A percentile compares a stretch with the other conserved stretches of the same genome.
phyloP scores from a whole-genome alignment of 768 basidiomycete species.

The Botryobasidium botryosum region DNA sequence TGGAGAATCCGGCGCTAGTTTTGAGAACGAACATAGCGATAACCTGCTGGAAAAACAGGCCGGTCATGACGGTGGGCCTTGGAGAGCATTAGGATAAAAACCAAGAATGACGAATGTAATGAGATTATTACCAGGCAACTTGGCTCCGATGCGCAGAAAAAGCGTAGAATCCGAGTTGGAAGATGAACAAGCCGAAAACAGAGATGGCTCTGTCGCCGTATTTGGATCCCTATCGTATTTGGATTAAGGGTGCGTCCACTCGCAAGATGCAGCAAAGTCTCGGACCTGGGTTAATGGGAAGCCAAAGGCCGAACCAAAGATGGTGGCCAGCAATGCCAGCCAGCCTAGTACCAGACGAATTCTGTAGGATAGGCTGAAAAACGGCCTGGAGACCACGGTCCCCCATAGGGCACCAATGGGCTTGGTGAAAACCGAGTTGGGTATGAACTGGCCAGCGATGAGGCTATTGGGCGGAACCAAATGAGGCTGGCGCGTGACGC shows the following conservation, averaged over 20 bases:
- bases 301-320: conserved; percentile 80
- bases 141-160: conserved; percentile 43
- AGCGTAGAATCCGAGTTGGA: conserved; percentile 59
- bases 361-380: conserved; percentile 37
- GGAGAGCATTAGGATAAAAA: neutral
- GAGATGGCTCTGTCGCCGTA: conserved; percentile 72
- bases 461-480: conserved; percentile 23
- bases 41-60: conserved; percentile 68
- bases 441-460: conserved; percentile 75
- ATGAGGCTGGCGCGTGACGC: neutral
- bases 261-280: conserved; percentile 1
- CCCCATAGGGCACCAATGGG: conserved; percentile 62
- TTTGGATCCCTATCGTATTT: conserved; percentile 30
- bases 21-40: conserved; percentile 85
- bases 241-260: neutral
- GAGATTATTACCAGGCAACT: conserved; percentile 44
- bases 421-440: conserved; percentile 45
- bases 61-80: conserved; percentile 78
- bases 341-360: conserved; percentile 51
- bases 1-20: conserved; percentile 58
- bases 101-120: too few relatives aligned
- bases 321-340: conserved; percentile 54
- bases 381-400: conserved; percentile 48
- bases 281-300: conserved; percentile 42
- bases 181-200: conserved; percentile 60